Conservation (phyloP, 2,329 filamentous ascomycete genomes). For the Samsoniella hepiali region DNA sequence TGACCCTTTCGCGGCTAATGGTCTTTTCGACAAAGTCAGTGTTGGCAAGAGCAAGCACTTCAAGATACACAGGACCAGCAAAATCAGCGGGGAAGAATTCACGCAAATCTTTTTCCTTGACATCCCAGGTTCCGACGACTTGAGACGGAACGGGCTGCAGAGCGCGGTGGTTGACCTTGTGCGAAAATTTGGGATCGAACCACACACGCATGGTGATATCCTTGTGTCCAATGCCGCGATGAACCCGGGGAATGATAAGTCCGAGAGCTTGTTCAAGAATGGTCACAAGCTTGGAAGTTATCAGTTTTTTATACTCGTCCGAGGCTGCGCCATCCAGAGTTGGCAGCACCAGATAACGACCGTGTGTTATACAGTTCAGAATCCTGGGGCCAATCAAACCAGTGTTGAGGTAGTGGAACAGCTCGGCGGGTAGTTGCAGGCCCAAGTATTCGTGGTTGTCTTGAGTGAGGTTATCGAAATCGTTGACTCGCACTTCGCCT, state of each 20-base stretch:
- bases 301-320: constrained; percentile 74
- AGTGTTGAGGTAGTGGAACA: constrained; percentile 84
- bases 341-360: constrained; percentile 74
- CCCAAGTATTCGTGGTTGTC: constrained; percentile 90
- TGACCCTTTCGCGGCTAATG: constrained; percentile 55
- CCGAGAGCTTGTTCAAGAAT: constrained; percentile 74
- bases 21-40: constrained; percentile 67
- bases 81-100: constrained; percentile 44
- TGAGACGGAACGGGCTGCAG: constrained; percentile 46
- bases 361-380: constrained; percentile 77
- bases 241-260: constrained; percentile 73
- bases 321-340: constrained; percentile 81
- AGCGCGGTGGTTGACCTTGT: constrained; percentile 62
- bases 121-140: constrained; percentile 64
- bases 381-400: constrained; percentile 77
- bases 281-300: constrained; percentile 69
- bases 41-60: constrained; percentile 66
- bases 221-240: constrained; percentile 80
- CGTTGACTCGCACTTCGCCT: constrained; percentile 74
- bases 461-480: constrained; percentile 68
- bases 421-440: constrained; percentile 82
- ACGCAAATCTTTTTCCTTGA: constrained; percentile 57
- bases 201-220: constrained; percentile 76
- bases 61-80: constrained; percentile 46
- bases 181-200: constrained; percentile 70